Conservation (phyloP, 192 early-diverging fungal species). For the Backusella parvicylindrica region DNA sequence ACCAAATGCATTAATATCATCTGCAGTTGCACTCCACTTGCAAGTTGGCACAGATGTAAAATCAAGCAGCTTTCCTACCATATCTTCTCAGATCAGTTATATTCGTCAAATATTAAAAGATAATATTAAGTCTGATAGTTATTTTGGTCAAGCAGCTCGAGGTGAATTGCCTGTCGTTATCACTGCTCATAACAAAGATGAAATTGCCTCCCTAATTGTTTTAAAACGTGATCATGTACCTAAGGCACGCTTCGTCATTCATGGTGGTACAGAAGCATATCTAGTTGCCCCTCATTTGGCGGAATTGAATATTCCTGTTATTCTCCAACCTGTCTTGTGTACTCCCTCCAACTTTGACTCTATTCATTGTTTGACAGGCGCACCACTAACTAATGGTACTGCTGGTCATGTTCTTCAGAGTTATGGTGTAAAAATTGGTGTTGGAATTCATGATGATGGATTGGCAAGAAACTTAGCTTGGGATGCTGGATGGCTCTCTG, state of each 20-base stretch:
- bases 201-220: slow-evolving; percentile 62
- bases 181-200: slow-evolving; percentile 49
- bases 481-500: slow-evolving; percentile 71
- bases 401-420: slow-evolving; percentile 50
- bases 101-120: slow-evolving; percentile 40
- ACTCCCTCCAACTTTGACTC: slow-evolving; percentile 62
- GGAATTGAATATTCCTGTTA: slow-evolving; percentile 51
- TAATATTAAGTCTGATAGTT: slow-evolving; percentile 27
- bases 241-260: slow-evolving; percentile 42
- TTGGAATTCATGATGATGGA: slow-evolving; percentile 48
- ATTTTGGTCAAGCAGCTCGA: slow-evolving; percentile 36
- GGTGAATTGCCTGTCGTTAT: slow-evolving; percentile 53
- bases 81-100: slow-evolving; percentile 51
- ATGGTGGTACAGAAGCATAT: slow-evolving; percentile 66
- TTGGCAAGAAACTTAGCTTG: slow-evolving; percentile 63
- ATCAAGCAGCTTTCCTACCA: slow-evolving; percentile 39
- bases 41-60: slow-evolving; percentile 48
- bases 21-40: slow-evolving; percentile 57
- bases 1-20: slow-evolving; percentile 42
- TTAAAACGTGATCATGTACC: slow-evolving; percentile 53
- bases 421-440: slow-evolving; percentile 58
- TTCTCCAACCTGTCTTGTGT: slow-evolving; percentile 62
- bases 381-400: slow-evolving; percentile 47
- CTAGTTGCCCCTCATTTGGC: slow-evolving; percentile 59
- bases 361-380: slow-evolving; percentile 56